phyloP scores from a whole-genome alignment of 139 green algal species.

The Chlamydomonas sp. region DNA sequence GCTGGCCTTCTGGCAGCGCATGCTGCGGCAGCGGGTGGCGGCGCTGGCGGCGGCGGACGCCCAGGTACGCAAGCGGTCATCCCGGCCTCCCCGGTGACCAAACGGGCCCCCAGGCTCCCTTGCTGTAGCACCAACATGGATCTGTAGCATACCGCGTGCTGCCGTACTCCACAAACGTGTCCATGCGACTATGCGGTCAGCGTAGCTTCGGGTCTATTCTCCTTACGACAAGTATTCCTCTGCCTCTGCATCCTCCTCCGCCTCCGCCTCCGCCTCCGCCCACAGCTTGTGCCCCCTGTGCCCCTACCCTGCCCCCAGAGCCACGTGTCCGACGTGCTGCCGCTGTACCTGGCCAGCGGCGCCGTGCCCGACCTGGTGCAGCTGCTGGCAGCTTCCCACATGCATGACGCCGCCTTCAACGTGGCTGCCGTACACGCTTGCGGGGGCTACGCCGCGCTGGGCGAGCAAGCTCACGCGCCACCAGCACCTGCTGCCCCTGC shows the following conservation, averaged over 20 bases:
- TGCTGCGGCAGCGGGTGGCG: conserved; percentile 36
- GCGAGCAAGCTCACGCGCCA: background rate
- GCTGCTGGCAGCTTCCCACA: conserved; percentile 24
- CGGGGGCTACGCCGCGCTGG: conserved; percentile 14
- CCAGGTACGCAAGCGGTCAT: background rate
- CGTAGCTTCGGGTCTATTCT: too few relatives aligned
- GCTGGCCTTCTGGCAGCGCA: conserved; percentile 36
- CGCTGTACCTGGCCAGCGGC: conserved; percentile 44
- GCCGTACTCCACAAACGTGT: too few relatives aligned
- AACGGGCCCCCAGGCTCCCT: too few relatives aligned
- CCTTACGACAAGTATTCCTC: too few relatives aligned
- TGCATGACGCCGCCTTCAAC: conserved; percentile 37
- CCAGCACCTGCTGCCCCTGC: background rate
- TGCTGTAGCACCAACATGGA: too few relatives aligned
- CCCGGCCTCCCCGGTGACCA: too few relatives aligned
- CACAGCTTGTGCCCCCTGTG: background rate
- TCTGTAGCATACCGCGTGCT: too few relatives aligned
- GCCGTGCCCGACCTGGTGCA: conserved; percentile 20
- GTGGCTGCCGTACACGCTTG: conserved; percentile 45
- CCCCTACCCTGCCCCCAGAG: background rate
- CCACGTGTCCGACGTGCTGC: conserved; percentile 41
- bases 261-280: background rate
- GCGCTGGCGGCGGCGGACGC: conserved; percentile 16
- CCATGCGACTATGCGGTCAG: too few relatives aligned
- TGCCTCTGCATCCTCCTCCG: too few relatives aligned